Conservation (phyloP, 192 early-diverging fungal species). For the Backusella sp. region DNA sequence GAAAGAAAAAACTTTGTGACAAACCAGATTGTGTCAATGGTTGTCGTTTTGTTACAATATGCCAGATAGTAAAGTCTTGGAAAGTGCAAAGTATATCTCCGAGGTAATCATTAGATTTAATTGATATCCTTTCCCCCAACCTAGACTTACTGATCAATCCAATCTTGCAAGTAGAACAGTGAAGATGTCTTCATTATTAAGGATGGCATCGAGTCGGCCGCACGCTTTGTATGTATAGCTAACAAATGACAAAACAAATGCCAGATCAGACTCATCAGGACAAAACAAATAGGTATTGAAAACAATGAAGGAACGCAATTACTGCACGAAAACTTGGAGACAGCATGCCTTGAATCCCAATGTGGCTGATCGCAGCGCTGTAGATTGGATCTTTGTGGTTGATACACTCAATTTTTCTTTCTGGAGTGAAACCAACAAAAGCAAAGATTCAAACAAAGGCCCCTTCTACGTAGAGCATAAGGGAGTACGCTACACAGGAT, state of each 20-base stretch:
- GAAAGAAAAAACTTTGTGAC: neutral
- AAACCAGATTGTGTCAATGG: neutral
- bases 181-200: slow-evolving; percentile 58
- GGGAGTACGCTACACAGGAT: slow-evolving; percentile 64
- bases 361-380: slow-evolving; percentile 47
- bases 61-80: slow-evolving; percentile 33
- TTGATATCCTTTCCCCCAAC: neutral
- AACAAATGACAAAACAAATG: neutral
- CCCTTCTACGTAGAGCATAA: slow-evolving; percentile 60
- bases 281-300: slow-evolving; percentile 45
- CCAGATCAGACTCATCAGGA: neutral
- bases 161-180: slow-evolving; percentile 45
- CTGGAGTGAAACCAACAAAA: slow-evolving; percentile 64
- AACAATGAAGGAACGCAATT: slow-evolving; percentile 59
- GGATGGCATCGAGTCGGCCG: slow-evolving; percentile 50
- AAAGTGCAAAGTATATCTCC: slow-evolving; percentile 53
- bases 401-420: slow-evolving; percentile 88
- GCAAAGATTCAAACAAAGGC: slow-evolving; percentile 38
- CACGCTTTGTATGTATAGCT: slow-evolving; percentile 35
- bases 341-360: slow-evolving; percentile 64
- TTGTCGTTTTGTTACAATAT: neutral
- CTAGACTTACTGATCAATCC: neutral
- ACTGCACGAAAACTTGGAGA: slow-evolving; percentile 64
- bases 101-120: slow-evolving; percentile 29
- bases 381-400: slow-evolving; percentile 80